These are phyloP conservation scores for Tetrastigma voinierianum DNA, from an alignment of 164 flowering plant genomes.

Conservation along the genomic window DNA sequence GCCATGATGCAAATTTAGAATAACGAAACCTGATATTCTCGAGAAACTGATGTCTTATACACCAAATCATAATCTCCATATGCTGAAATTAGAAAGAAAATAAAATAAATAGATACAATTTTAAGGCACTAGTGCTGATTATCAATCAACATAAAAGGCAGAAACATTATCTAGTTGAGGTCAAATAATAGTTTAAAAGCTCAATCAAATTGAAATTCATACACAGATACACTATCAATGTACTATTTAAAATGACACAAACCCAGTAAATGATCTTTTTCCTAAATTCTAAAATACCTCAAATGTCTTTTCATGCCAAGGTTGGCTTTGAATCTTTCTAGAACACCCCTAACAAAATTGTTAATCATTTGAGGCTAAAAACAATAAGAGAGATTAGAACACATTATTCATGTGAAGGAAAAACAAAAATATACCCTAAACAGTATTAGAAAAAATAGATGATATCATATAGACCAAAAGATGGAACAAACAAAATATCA, in stretches of 20 bases:
- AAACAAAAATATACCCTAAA: not conserved
- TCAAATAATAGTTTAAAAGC: no score
- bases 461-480: not conserved
- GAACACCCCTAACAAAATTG: no score
- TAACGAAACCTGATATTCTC: constrained; percentile 60
- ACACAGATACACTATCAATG: no score
- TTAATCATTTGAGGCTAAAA: no score
- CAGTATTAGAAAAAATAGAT: not conserved
- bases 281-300: no score
- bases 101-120: not conserved
- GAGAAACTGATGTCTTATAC: constrained; percentile 75
- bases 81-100: constrained; percentile 55
- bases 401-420: no score
- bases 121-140: not conserved
- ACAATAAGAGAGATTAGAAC: no score
- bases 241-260: no score
- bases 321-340: no score
- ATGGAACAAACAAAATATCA: not conserved
- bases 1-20: constrained; percentile 52
- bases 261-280: no score
- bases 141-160: not conserved
- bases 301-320: no score
- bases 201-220: no score
- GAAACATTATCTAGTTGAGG: not conserved
- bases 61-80: constrained; percentile 89